Evolutionary conservation across 2,329 filamentous ascomycete species (phyloP), one percentile per base, ranked within the genome.

Genomic region (Pestalotiopsis sp.): DNA sequence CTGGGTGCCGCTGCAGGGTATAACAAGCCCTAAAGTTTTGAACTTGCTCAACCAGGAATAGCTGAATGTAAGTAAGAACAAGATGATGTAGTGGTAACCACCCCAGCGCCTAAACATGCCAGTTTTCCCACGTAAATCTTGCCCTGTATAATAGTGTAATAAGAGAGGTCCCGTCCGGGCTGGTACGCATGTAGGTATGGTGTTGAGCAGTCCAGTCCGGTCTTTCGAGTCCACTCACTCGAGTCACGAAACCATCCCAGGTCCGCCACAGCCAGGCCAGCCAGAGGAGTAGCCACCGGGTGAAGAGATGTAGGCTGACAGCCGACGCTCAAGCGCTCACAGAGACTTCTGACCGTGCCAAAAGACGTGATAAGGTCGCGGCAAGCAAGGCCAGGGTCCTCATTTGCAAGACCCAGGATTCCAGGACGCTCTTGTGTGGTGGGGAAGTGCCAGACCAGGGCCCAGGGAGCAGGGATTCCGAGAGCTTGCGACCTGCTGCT

Each of bases 21-120:
- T 14, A 52, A 60, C 13, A 45, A 59, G 52, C 64, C 64, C 64
- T 60, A 59, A 65, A 60, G 52, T 41, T 27, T 59, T 31, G 64
- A 60, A 39, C 55, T 60, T 66, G 64, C 64, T 60, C 7, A 66
- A 62, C 38, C 65, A 67, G 65, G 65, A 52, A 67, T 63, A 67
- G 65, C 59, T 63, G 36, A 41, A 60, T 60, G 64, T 66, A 45
- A 20, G 52, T 59, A 38, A 60, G 55, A 25, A 20, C 20, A 52
- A 27, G 23, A 60, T 61, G 64, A 66, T 66, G 64, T 61, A 23
- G 52, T 66, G 27, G 36, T 61, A 36, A 38, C 59, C 64, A 55
- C 64, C 27, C 20, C 20, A 58, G 41, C 41, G 64, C 64, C 55
- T 45, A 12, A 12, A 20, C 27, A 59, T 20, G 57, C 14, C 25